Percentiles rank a stretch among this genome's conserved stretches.
These are phyloP conservation scores for Deuterostichococcus epilithicus DNA, from an alignment of 139 green algal species.

Conservation along the genomic window DNA sequence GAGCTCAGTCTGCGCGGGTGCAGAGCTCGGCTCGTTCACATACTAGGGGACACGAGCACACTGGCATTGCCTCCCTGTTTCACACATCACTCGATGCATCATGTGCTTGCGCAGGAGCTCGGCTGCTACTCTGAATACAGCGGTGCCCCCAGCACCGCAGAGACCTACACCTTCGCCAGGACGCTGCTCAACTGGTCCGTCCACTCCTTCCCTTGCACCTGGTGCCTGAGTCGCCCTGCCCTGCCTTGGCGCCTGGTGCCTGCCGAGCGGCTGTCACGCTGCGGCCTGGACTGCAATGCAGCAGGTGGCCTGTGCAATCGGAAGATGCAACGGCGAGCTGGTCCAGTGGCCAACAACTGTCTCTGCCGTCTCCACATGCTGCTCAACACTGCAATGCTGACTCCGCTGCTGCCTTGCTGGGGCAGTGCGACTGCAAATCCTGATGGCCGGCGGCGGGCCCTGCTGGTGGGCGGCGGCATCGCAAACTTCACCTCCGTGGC, in stretches of 20 bases:
- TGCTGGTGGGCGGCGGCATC: conserved; percentile 90
- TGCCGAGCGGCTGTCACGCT: too few relatives aligned
- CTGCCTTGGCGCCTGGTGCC: too few relatives aligned
- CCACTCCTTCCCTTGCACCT: background rate
- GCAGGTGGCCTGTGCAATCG: too few relatives aligned
- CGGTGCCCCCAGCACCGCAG: conserved; percentile 69
- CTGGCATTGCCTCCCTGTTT: background rate
- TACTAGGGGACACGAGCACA: too few relatives aligned
- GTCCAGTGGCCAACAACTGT: background rate
- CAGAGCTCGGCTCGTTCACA: too few relatives aligned
- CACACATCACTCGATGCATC: background rate
- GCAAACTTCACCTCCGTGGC: conserved; percentile 97
- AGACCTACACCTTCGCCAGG: conserved; percentile 56
- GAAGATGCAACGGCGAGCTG: too few relatives aligned
- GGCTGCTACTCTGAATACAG: conserved; percentile 95
- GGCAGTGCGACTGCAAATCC: conserved; percentile 52
- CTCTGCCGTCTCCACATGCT: background rate
- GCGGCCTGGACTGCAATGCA: too few relatives aligned
- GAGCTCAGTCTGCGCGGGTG: too few relatives aligned
- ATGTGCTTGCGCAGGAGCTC: conserved; percentile 45
- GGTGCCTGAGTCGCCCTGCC: too few relatives aligned
- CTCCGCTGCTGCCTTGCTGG: conserved; percentile 23
- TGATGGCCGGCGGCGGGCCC: conserved; percentile 65
- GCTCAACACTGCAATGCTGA: background rate
- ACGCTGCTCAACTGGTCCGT: conserved; percentile 41